Percentiles rank a stretch among this genome's conserved stretches.
These are phyloP conservation scores for Eutypa lata DNA, from an alignment of 2,329 filamentous ascomycete genomes.

Conservation along the genomic window DNA sequence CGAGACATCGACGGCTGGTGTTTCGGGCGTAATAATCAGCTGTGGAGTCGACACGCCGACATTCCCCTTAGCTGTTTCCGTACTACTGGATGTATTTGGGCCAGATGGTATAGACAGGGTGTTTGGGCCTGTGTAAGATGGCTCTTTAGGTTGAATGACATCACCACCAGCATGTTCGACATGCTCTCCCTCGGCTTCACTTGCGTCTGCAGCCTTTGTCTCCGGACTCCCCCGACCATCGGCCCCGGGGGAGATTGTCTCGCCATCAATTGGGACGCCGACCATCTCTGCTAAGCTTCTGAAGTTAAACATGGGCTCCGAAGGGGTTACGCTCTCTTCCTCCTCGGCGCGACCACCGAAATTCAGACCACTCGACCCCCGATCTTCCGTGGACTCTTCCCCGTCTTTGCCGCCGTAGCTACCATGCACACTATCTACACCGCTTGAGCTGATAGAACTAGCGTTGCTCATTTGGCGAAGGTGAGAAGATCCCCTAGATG, in stretches of 20 bases:
- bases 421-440: conserved; percentile 61
- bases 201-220: conserved; percentile 33
- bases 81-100: conserved; percentile 20
- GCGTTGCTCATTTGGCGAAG: conserved; percentile 82
- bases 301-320: conserved; percentile 89
- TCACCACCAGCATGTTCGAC: conserved; percentile 34
- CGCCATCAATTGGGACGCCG: conserved; percentile 56
- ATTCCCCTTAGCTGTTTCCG: conserved; percentile 5
- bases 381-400: conserved; percentile 38
- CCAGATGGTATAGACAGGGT: conserved; percentile 9
- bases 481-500: conserved; percentile 63
- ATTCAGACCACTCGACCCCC: conserved; percentile 53
- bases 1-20: conserved; percentile 38
- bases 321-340: conserved; percentile 45
- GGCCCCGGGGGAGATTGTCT: conserved; percentile 15
- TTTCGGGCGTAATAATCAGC: conserved; percentile 48
- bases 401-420: conserved; percentile 42
- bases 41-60: conserved; percentile 34
- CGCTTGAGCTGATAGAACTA: conserved; percentile 78
- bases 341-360: conserved; percentile 45
- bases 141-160: conserved; percentile 8
- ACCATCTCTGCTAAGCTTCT: conserved; percentile 83
- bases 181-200: conserved; percentile 21
- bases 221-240: conserved; percentile 1
- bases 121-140: conserved; percentile 7